Evolutionary conservation across 2,329 filamentous ascomycete species (phyloP).

Genomic region (Fusarium lyarnte): DNA sequence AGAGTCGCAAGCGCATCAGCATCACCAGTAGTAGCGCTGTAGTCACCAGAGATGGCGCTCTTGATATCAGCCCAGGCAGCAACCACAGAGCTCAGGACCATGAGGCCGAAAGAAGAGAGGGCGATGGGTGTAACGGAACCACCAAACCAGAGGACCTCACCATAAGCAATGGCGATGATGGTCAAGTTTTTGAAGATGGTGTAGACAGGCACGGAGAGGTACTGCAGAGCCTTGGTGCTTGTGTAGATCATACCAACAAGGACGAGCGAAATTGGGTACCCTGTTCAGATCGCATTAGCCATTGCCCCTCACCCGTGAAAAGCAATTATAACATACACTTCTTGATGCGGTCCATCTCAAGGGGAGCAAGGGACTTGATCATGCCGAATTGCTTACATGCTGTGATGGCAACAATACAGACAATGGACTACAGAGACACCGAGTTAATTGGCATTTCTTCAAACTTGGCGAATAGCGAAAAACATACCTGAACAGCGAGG

Average conservation of each 20-base stretch:
- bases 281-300: slow-evolving; percentile 55
- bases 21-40: slow-evolving; percentile 49
- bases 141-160: slow-evolving; percentile 98
- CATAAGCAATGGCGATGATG: slow-evolving; percentile 97
- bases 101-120: slow-evolving; percentile 92
- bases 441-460: background rate
- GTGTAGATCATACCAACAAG: slow-evolving; percentile 99
- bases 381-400: slow-evolving; percentile 82
- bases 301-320: background rate
- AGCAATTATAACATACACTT: slow-evolving; percentile 73
- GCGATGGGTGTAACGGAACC: slow-evolving; percentile 88
- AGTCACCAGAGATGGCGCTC: slow-evolving; percentile 75
- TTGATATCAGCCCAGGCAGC: slow-evolving; percentile 98
- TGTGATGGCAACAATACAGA: slow-evolving; percentile 87
- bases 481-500: slow-evolving; percentile 84
- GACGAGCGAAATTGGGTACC: slow-evolving; percentile 95
- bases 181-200: slow-evolving; percentile 99
- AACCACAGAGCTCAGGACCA: slow-evolving; percentile 94
- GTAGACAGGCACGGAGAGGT: slow-evolving; percentile 96
- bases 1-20: slow-evolving; percentile 83
- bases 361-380: slow-evolving; percentile 82
- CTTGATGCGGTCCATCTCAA: slow-evolving; percentile 87
- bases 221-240: slow-evolving; percentile 93
- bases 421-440: slow-evolving; percentile 72
- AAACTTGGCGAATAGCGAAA: slow-evolving; percentile 1